Evolutionary conservation across 305 asterid species (phyloP), one percentile per base, ranked within the genome.

Genomic region (Stenogyne calaminthoides): DNA sequence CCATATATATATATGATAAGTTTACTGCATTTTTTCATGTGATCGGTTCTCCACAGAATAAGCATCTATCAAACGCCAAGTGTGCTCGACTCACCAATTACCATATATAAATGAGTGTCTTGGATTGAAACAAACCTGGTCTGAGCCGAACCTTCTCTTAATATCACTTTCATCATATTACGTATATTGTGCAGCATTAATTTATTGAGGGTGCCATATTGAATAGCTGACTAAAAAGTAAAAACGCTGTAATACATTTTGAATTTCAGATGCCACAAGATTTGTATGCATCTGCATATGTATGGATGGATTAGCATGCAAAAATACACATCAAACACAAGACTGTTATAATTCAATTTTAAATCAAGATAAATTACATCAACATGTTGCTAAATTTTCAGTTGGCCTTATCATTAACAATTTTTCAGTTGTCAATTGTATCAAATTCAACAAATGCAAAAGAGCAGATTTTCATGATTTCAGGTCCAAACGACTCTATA

Each of bases 401-500:
- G 58, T 40, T 14, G 57, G 6, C 69, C 27, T 66, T 25, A 12
- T 42, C 47, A 11, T 52, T 65, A 27, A 49, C 46, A 20, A 58
- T 58, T 14, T 46, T 64, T 62, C 22, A 49, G 56, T 57, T 32
- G 36, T 32, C 36, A 32, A 32, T 67, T 58, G 42, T 18, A 73
- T 18, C 72, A 51, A 75, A 66, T 40, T 39, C 14, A 10, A 42
- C 40, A 70, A 37, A 56, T 55, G 52, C 66, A 46, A 36, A 27
- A 20, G 51, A 59, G 25, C 27, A 36, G 40, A 49, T 3, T 4
- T 27, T 15, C 55, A 32, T 32, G 37, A 70, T 22, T 37, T 62
- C 55, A 56, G 64, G 16, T 52, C 34, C 44, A 46, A 18, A 39
- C 19, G 61, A 67, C 54, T 40, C 70, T 27, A 15, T 22, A 63